Base-by-base conservation (phyloP, 192 early-diverging fungal species). In the Cladochytrium replicatum region DNA sequence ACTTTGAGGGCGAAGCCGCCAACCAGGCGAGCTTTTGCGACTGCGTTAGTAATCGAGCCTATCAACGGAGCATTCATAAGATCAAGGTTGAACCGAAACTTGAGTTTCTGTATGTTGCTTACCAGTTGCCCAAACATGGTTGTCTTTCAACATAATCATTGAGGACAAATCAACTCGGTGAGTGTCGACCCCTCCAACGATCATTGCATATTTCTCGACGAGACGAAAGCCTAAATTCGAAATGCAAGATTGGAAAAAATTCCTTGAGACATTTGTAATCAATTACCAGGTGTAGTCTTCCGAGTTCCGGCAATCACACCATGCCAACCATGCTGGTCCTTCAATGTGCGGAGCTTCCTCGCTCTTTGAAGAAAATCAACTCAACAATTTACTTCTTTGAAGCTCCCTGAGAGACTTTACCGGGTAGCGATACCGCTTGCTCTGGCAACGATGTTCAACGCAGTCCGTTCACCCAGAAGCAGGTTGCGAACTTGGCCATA, bases 71-170 rank as follows among this genome's bases (percentile, higher is more conserved):
- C 42, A 26, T 13, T 6, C 44, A n/a, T 6, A 30, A 27, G n/a
- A 32, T 23, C 9, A 41, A 15, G 37, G 40, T 9, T 13, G 19
- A 9, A 2, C 11, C 19, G 27, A 31, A 29, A 19, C n/a, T 6
- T 5, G 28, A 38, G 64, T 68, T 66, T 1, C 1, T 15, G 15
- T 24, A 3, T 3, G 5, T 1, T 15, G 44, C 15, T 2, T 41
- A 61, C 54, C 60, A 11, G 62, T 61, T 4, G 71, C 66, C 94
- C 94, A 98, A 48, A 98, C 83, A 54, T 98, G 95, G 69, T 98
- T 96, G 70, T 99, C 95, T 67, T 99, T 99, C 41, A 99, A 75
- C 95, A 99, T 99, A 44, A 99, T 86, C 91, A 96, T 94, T 11
- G 88, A 81, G 2, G 91, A 94, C 42, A 99, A 72, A 64, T 96